A percentile compares a stretch with the other conserved stretches of the same genome.
Conservation (phyloP, 1,284 basidiomycete species). For the Fomitiporia mediterranea region DNA sequence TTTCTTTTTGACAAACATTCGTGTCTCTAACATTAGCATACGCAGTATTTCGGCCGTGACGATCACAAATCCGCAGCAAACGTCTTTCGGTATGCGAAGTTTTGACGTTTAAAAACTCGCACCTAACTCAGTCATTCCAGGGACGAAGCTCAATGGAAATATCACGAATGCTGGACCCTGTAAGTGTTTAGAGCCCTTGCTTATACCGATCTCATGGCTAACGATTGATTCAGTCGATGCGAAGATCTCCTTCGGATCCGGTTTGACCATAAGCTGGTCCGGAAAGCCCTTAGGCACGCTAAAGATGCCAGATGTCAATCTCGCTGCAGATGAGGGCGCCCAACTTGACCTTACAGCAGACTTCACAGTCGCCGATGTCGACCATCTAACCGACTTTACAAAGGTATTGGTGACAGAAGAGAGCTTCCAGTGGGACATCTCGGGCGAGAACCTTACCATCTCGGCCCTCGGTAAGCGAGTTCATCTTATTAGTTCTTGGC, state of each 20-base stretch:
- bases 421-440: constrained; percentile 72
- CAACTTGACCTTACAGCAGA: constrained; percentile 49
- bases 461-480: constrained; percentile 45
- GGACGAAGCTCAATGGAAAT: constrained; percentile 54
- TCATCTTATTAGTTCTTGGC: not conserved
- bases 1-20: constrained; percentile 6
- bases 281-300: constrained; percentile 58
- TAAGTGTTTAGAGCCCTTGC: constrained; percentile 32
- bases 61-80: constrained; percentile 53
- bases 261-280: constrained; percentile 61
- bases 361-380: constrained; percentile 60
- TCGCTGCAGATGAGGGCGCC: constrained; percentile 61
- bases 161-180: constrained; percentile 76
- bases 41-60: constrained; percentile 51
- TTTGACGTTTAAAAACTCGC: constrained; percentile 6
- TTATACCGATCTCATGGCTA: constrained; percentile 10
- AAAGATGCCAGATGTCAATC: constrained; percentile 54
- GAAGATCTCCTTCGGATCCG: constrained; percentile 59
- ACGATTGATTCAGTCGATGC: constrained; percentile 53
- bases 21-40: not conserved
- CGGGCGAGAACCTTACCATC: constrained; percentile 61
- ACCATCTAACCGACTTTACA: constrained; percentile 62
- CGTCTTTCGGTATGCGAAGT: constrained; percentile 47
- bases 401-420: constrained; percentile 61
- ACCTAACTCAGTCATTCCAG: constrained; percentile 28